Conservation (phyloP, 2,329 filamentous ascomycete species). For the Albifimbria verrucaria region DNA sequence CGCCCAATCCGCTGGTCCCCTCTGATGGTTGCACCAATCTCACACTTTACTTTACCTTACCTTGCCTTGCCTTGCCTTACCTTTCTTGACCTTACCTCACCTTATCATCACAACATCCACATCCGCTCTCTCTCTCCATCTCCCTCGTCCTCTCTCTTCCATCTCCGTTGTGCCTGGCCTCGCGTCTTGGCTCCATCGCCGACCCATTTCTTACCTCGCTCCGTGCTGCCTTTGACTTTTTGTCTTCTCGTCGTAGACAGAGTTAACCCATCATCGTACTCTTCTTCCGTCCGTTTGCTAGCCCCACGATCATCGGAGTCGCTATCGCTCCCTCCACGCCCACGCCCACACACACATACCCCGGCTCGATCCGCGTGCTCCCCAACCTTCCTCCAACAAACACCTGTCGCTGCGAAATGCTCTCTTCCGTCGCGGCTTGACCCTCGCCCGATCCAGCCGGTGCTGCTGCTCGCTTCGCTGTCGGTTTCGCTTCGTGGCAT, state of each 20-base stretch:
- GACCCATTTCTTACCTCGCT: background rate
- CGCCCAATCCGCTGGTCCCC: no score
- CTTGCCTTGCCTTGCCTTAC: no score
- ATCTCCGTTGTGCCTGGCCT: background rate
- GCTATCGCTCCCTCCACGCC: background rate
- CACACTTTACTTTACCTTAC: no score
- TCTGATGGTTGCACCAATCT: no score
- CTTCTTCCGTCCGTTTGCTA: background rate
- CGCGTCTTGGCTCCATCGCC: background rate
- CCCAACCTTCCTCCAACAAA: no score
- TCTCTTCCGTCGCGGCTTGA: no score
- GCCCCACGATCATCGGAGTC: background rate
- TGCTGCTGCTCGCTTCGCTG: no score
- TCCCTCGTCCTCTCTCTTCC: background rate
- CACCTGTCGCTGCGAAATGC: no score
- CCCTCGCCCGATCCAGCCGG: no score
- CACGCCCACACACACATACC: background rate
- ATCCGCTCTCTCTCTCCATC: background rate
- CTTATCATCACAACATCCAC: no score
- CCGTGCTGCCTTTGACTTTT: background rate
- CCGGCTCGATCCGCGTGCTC: background rate
- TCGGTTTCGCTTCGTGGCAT: no score
- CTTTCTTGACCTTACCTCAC: no score
- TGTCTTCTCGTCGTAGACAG: background rate
- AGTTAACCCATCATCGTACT: background rate